Evolutionary conservation across 768 basidiomycete species (phyloP).

Genomic region (Podaxis sp.): DNA sequence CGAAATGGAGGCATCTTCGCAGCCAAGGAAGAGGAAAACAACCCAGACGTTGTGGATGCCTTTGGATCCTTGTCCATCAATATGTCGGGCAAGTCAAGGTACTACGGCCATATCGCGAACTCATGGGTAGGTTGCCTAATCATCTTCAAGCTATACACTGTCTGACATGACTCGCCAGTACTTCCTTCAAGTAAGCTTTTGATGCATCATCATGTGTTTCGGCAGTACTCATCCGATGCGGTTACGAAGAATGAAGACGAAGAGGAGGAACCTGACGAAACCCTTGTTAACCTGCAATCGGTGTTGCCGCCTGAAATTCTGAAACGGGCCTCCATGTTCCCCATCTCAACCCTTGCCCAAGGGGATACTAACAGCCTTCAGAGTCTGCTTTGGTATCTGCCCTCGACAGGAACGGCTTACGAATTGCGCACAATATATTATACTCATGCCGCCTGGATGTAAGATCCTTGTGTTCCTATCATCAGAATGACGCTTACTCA

Average conservation of each 20-base stretch:
- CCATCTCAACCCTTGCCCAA: conserved; percentile 46
- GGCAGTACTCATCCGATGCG: conserved; percentile 51
- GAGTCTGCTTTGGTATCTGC: conserved; percentile 69
- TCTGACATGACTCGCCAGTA: conserved; percentile 41
- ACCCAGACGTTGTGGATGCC: conserved; percentile 73
- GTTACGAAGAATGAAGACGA: conserved; percentile 46
- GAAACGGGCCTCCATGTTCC: conserved; percentile 62
- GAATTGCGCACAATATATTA: conserved; percentile 62
- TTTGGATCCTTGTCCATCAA: conserved; percentile 80
- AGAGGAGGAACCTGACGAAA: conserved; percentile 42
- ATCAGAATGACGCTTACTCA: neutral
- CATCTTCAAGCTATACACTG: conserved; percentile 18
- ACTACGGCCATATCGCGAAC: conserved; percentile 74
- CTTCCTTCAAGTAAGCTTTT: conserved; percentile 62
- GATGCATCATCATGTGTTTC: conserved; percentile 12
- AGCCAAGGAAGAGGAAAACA: conserved; percentile 62
- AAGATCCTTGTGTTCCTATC: conserved; percentile 24
- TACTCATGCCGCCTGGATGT: conserved; percentile 73
- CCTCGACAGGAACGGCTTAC: conserved; percentile 57
- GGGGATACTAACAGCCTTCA: conserved; percentile 51
- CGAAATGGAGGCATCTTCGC: conserved; percentile 36
- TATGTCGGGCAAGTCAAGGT: conserved; percentile 70
- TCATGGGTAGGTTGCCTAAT: conserved; percentile 57
- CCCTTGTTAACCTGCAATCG: conserved; percentile 47
- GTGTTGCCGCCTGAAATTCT: conserved; percentile 65